Conservation (phyloP, 805 yeast genomes). For the Pichia occidentalis region DNA sequence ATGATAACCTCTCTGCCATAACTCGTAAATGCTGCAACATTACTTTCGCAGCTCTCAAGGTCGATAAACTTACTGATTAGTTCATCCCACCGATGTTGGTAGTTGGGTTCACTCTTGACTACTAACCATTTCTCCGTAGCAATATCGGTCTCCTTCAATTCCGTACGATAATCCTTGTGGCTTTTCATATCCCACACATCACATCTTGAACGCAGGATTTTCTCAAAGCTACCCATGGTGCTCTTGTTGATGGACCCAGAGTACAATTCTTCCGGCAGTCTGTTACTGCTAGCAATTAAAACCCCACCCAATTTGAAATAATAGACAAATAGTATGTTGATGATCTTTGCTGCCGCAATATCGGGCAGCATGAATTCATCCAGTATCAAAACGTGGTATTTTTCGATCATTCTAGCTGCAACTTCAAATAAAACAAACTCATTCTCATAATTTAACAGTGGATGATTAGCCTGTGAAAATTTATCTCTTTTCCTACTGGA, state of each 20-base stretch:
- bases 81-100: constrained; percentile 33
- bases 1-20: constrained; percentile 49
- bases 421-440: constrained; percentile 61
- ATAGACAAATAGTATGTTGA: constrained; percentile 57
- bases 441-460: constrained; percentile 40
- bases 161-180: constrained; percentile 46
- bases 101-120: constrained; percentile 22
- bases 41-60: constrained; percentile 4
- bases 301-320: constrained; percentile 73
- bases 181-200: constrained; percentile 57
- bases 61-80: constrained; percentile 24
- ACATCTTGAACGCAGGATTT: constrained; percentile 53
- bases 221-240: constrained; percentile 51
- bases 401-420: constrained; percentile 55
- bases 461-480: constrained; percentile 28
- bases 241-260: constrained; percentile 56
- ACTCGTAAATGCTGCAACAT: constrained; percentile 34
- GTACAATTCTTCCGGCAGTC: constrained; percentile 66
- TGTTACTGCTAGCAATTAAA: constrained; percentile 64
- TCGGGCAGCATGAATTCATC: constrained; percentile 79
- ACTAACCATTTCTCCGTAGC: constrained; percentile 29
- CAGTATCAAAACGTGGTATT: constrained; percentile 51
- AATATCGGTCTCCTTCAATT: constrained; percentile 24
- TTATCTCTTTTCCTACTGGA: constrained; percentile 36
- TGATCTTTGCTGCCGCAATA: constrained; percentile 63